A percentile compares a stretch with the other conserved stretches of the same genome.
phyloP scores from a whole-genome alignment of 2,329 filamentous ascomycete genomes.

The Magnaporthales sp. region DNA sequence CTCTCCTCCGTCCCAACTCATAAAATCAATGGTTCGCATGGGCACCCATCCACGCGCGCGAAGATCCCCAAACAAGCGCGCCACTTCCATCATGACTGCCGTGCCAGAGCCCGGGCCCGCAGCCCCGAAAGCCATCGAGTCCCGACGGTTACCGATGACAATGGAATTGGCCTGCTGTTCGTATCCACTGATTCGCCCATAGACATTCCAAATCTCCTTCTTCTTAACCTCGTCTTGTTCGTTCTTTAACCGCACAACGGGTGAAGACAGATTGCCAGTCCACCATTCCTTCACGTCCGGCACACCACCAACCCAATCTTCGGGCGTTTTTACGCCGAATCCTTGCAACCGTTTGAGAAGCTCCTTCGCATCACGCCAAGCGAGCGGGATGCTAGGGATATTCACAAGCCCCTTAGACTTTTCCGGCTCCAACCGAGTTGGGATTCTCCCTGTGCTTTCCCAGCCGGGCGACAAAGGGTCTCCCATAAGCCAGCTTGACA shows the following conservation, averaged over 20 bases:
- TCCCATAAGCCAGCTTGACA: slow-evolving; percentile 82
- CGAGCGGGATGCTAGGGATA: slow-evolving; percentile 83
- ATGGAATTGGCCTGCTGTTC: slow-evolving; percentile 74
- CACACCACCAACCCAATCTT: slow-evolving; percentile 69
- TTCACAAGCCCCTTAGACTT: slow-evolving; percentile 65
- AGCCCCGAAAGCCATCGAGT: slow-evolving; percentile 85
- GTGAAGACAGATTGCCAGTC: slow-evolving; percentile 69
- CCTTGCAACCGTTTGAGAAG: slow-evolving; percentile 70
- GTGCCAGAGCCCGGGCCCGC: slow-evolving; percentile 82
- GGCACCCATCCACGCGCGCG: slow-evolving; percentile 76
- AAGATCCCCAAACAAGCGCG: slow-evolving; percentile 75
- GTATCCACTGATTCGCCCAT: slow-evolving; percentile 74
- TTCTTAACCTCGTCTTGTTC: slow-evolving; percentile 74
- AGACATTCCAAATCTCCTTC: slow-evolving; percentile 87
- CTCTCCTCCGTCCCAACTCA: slow-evolving; percentile 89
- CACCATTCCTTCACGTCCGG: slow-evolving; percentile 73
- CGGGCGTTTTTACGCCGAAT: slow-evolving; percentile 58
- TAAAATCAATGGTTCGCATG: slow-evolving; percentile 90
- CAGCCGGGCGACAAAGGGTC: slow-evolving; percentile 90
- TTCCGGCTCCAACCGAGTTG: slow-evolving; percentile 55
- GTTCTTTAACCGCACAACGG: slow-evolving; percentile 74
- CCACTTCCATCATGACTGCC: slow-evolving; percentile 83
- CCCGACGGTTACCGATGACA: slow-evolving; percentile 87
- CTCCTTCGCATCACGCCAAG: slow-evolving; percentile 80
- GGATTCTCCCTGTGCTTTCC: slow-evolving; percentile 56